These are phyloP conservation scores for Sphaerulina populicola DNA, from an alignment of 2,329 filamentous ascomycete species.

Conservation along the genomic window DNA sequence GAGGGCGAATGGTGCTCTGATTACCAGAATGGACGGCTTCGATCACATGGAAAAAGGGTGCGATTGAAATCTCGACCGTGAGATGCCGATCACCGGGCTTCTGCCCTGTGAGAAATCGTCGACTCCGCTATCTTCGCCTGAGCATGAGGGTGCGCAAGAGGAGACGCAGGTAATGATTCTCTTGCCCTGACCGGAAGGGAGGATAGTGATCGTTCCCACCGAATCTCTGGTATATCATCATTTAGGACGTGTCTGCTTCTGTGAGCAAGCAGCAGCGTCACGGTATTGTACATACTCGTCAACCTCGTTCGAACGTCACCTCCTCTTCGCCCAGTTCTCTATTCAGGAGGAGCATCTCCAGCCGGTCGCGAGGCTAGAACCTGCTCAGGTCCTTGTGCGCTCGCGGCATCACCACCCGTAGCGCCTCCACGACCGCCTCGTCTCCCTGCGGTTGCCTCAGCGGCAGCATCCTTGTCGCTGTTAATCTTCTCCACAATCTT, in stretches of 20 bases:
- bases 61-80: not conserved
- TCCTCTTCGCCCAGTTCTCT: not conserved
- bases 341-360: slow-evolving; percentile 25
- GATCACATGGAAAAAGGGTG: not conserved
- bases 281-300: not conserved
- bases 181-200: no score
- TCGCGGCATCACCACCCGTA: slow-evolving; percentile 20
- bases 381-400: slow-evolving; percentile 24
- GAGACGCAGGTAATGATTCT: no score
- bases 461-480: slow-evolving; percentile 85
- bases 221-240: not conserved
- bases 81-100: not conserved
- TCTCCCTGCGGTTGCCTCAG: slow-evolving; percentile 91
- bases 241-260: not conserved
- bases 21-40: not conserved
- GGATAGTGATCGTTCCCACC: no score
- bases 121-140: not conserved
- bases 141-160: not conserved
- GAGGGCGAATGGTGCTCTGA: not conserved
- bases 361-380: slow-evolving; percentile 32
- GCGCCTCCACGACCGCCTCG: slow-evolving; percentile 40
- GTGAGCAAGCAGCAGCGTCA: not conserved
- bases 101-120: not conserved
- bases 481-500: slow-evolving; percentile 97
- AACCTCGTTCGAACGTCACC: not conserved